Conservation (phyloP, 1,139 yeast species). For the Kodamaea suecica region DNA sequence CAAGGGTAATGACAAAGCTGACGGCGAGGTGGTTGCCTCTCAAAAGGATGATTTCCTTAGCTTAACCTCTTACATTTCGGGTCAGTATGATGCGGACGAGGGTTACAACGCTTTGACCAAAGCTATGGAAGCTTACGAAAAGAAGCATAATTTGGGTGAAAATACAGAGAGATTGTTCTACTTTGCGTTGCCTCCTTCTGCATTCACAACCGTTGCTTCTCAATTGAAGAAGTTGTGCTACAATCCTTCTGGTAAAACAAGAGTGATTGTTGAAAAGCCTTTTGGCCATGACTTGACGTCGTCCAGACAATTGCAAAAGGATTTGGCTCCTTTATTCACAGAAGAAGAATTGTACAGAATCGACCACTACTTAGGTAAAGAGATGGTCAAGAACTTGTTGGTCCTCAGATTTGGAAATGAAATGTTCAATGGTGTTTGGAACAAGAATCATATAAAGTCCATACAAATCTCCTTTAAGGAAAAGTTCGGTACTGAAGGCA, state of each 20-base stretch:
- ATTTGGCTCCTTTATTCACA: slow-evolving; percentile 78
- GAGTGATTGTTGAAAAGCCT: slow-evolving; percentile 94
- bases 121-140: slow-evolving; percentile 59
- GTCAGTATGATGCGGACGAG: slow-evolving; percentile 75
- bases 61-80: slow-evolving; percentile 65
- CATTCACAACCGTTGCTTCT: slow-evolving; percentile 74
- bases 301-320: slow-evolving; percentile 71
- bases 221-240: slow-evolving; percentile 69
- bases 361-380: slow-evolving; percentile 96
- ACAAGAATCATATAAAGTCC: slow-evolving; percentile 68
- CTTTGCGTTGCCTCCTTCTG: slow-evolving; percentile 93
- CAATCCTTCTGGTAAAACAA: slow-evolving; percentile 60
- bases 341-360: slow-evolving; percentile 94
- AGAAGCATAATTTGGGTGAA: slow-evolving; percentile 31
- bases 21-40: slow-evolving; percentile 36
- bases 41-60: slow-evolving; percentile 54
- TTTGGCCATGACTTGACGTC: slow-evolving; percentile 89
- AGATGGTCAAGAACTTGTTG: slow-evolving; percentile 91
- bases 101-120: slow-evolving; percentile 62
- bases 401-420: slow-evolving; percentile 89
- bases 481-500: slow-evolving; percentile 96
- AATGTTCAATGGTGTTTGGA: slow-evolving; percentile 83
- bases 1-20: slow-evolving; percentile 52
- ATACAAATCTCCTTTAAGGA: slow-evolving; percentile 93
- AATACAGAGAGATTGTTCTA: slow-evolving; percentile 78